Conservation (phyloP, 805 yeast species). For the Candida jianshihensis region DNA sequence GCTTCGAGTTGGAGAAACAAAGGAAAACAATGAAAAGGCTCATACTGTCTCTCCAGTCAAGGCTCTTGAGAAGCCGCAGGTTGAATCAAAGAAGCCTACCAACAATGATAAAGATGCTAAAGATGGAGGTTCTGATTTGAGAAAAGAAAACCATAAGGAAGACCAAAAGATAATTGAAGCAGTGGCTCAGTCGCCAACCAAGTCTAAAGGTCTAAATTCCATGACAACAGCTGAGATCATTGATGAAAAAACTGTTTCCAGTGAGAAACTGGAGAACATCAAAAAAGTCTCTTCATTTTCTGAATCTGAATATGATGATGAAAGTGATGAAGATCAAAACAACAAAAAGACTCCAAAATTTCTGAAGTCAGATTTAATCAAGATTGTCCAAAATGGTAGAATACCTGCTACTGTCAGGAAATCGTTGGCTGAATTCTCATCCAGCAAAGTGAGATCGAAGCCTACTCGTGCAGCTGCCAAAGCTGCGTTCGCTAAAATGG, state of each 20-base stretch:
- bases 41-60: too few species aligned
- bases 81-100: neutral
- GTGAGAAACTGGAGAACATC: neutral
- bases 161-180: neutral
- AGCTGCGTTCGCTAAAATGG: conserved; percentile 1
- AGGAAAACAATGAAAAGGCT: neutral
- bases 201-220: neutral
- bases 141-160: neutral
- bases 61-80: too few species aligned
- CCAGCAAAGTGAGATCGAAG: neutral
- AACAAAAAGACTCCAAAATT: conserved; percentile 11
- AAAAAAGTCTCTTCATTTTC: conserved; percentile 12
- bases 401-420: conserved; percentile 10
- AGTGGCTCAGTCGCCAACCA: neutral
- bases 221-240: neutral
- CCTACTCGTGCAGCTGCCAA: conserved; percentile 8
- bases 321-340: conserved; percentile 16
- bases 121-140: neutral
- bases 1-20: neutral
- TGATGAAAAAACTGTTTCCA: neutral
- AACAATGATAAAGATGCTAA: neutral
- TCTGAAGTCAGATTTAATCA: conserved; percentile 15
- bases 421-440: conserved; percentile 2
- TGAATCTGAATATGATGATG: conserved; percentile 15
- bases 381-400: conserved; percentile 11